These are phyloP conservation scores for Protea cynaroides DNA, from an alignment of 164 flowering plant species.

Conservation along the genomic window DNA sequence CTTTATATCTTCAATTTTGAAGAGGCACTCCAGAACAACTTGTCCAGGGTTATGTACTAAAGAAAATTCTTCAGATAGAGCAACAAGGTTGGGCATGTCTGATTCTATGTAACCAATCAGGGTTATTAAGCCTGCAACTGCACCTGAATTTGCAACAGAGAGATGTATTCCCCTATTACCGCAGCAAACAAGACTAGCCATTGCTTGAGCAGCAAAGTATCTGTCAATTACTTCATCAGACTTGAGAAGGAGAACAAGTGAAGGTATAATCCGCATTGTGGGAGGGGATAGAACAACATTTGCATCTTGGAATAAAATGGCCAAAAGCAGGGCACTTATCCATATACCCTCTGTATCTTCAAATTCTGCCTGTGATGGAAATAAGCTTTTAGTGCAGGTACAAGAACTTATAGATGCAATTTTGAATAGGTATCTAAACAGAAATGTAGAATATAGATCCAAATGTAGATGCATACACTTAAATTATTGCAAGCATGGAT, in stretches of 20 bases:
- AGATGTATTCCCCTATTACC: slow-evolving; percentile 53
- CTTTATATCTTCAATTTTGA: slow-evolving; percentile 74
- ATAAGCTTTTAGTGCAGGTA: background rate
- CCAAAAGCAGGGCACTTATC: slow-evolving; percentile 66
- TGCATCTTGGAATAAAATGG: slow-evolving; percentile 69
- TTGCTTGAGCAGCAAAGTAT: slow-evolving; percentile 77
- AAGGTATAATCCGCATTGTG: slow-evolving; percentile 60
- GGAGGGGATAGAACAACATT: slow-evolving; percentile 47
- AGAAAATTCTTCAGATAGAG: slow-evolving; percentile 65
- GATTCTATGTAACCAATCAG: slow-evolving; percentile 61
- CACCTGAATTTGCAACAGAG: slow-evolving; percentile 77
- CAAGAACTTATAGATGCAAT: background rate
- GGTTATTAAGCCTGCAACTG: slow-evolving; percentile 55
- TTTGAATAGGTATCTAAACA: background rate
- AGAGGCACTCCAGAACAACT: slow-evolving; percentile 61
- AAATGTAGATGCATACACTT: too few relatives aligned
- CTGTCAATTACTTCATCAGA: slow-evolving; percentile 73
- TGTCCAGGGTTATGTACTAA: slow-evolving; percentile 59
- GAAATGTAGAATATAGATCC: background rate
- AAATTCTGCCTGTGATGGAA: slow-evolving; percentile 50
- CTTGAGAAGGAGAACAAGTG: slow-evolving; percentile 53
- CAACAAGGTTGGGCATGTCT: slow-evolving; percentile 64
- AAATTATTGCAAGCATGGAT: too few relatives aligned
- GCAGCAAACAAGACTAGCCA: slow-evolving; percentile 69
- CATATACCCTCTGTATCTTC: slow-evolving; percentile 73